Evolutionary conservation across 2,329 filamentous ascomycete genomes (phyloP), one percentile per base, ranked within the genome.

Genomic region (Pseudocercospora fijiensis): DNA sequence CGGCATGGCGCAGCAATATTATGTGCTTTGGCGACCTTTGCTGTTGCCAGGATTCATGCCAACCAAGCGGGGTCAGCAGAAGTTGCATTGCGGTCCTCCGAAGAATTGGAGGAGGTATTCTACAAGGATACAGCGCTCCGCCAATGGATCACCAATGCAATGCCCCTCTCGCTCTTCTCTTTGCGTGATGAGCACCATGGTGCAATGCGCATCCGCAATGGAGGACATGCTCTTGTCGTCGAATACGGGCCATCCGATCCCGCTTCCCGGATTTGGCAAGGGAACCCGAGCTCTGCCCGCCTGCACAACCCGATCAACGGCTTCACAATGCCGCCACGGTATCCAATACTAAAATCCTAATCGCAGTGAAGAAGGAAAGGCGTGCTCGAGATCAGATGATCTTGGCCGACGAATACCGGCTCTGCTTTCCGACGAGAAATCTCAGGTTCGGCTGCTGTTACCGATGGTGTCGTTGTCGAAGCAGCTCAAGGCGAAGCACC

Each of bases 11-110:
- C 28, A 45, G 41, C 22, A 22, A 49, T 61, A 30, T 57, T 56
- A 56, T 56, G 52, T 61, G 51, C 30, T 57, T 24, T 27, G 20
- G 24, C 22, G 55, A 18, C 30, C 41, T 16, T 43, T 56, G 52
- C 52, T 47, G 41, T 16, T 18, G 33, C n/a, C 59, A 61, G 37
- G 59, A 53, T 49, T 61, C 26, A 30, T 61, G 58, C 47, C 58
- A 60, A 51, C 43, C 58, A 60, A 60, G 58, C 59, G 59, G 59
- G 59, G 59, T 61, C 58, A 53, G 49, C 49, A 53, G 49, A 28
- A 53, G 26, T 53, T 53, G 49, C 49, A 27, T 53, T 53, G 49
- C 49, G 49, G 49, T 53, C 24, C 49, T 53, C 49, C 49, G 49
- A 53, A 53, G 49, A 53, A 26, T 22, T 49, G 45, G 45, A 49